Evolutionary conservation across 306 rosid species (phyloP).

Genomic region (Mimosa bimucronata): DNA sequence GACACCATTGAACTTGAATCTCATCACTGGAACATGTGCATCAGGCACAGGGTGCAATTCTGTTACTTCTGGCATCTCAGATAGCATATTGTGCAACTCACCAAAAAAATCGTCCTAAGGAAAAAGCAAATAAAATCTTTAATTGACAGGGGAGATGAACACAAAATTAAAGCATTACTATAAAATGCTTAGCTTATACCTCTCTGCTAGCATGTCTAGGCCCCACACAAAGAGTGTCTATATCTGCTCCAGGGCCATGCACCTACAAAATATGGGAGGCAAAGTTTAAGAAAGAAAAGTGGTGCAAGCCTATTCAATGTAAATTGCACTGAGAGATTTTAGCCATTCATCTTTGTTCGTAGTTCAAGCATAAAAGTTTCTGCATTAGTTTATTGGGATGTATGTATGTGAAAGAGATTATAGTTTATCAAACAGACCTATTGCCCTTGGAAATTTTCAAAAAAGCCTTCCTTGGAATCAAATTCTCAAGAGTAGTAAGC

Average conservation of each 20-base stretch:
- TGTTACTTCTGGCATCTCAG: slow-evolving; percentile 90
- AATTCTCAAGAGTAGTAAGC: background rate
- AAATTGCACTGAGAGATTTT: background rate
- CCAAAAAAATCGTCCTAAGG: slow-evolving; percentile 93
- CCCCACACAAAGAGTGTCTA: slow-evolving; percentile 96
- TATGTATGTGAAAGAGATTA: background rate
- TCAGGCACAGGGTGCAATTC: slow-evolving; percentile 97
- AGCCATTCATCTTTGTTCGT: background rate
- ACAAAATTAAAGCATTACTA: background rate
- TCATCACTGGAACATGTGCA: slow-evolving; percentile 87
- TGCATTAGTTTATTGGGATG: background rate
- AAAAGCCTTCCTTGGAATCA: background rate
- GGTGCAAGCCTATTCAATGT: background rate
- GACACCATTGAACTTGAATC: slow-evolving; percentile 79
- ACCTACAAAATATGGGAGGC: slow-evolving; percentile 57
- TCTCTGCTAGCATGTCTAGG: slow-evolving; percentile 96
- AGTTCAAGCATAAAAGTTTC: background rate
- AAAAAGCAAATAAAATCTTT: slow-evolving; percentile 38
- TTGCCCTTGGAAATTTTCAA: background rate
- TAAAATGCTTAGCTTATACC: slow-evolving; percentile 52
- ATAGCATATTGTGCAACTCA: slow-evolving; percentile 73
- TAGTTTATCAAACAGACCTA: background rate
- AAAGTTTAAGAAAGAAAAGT: background rate
- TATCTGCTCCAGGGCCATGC: slow-evolving; percentile 98
- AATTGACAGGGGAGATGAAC: slow-evolving; percentile 23